Base-by-base conservation (phyloP, 306 rosid genomes). In the Cajanus cajan region DNA sequence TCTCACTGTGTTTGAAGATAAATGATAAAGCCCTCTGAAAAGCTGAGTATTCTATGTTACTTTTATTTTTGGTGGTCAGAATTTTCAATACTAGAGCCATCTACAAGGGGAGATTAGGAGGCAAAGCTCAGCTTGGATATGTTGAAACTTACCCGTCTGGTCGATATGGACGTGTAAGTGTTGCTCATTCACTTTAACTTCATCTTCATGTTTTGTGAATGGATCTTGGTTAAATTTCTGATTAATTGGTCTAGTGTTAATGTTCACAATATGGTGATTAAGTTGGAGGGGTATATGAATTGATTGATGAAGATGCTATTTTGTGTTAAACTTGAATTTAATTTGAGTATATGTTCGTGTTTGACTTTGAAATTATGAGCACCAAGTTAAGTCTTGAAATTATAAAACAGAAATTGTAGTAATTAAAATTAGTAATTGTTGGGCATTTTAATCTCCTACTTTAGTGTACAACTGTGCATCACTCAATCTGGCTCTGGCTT, bases 121-220 rank as follows among this genome's bases (percentile, higher is more conserved):
- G 88, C 73, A 83, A 73, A 77, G 78, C 86, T 61, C 90, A 76
- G 11, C 73, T 68, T 73, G 88, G 84, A 63, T 94, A 89, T 78
- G 94, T 86, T 77, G 98, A 94, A 82, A 92, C 92, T 36, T 96
- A 94, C 25, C 97, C 98, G 34, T 86, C 98, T 8, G 93, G 90
- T 73, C 88, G 98, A 71, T 94, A 94, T 82, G 97, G 98, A 71
- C 90, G 98, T 24, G 98, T 92, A 89, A 88, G 92, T 83, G 10
- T 68, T 68, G 82, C 65, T 52, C 14, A 16, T 50, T 71, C 21
- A 77, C 78, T 73, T 25, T 74, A 8, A 18, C 10, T 18, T 39
- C 12, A 6, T 68, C 6, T 76, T 63, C 16, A 50, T 74, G 36
- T 4, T 64, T 65, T 47, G 6, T 61, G 8, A 39, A 41, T 52